Evolutionary conservation across 208 protist species (phyloP), one percentile per base, ranked within the genome.

Genomic region (Plasmodiophora brassicae): DNA sequence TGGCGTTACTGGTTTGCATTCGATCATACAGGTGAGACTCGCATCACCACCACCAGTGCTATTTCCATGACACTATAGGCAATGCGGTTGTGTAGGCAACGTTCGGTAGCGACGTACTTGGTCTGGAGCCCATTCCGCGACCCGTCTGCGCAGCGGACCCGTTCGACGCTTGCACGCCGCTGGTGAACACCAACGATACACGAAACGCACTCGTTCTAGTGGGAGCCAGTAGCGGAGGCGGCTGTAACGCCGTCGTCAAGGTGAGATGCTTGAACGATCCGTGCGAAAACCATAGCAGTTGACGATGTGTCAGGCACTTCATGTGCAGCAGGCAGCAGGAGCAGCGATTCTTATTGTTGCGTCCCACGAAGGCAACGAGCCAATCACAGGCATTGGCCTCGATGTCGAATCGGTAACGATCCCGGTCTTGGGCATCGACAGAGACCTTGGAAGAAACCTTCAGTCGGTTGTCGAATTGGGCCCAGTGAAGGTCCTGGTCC

Each of bases 11-110:
- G 65, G 65, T 14, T 78, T 78, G 10, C 65, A 78, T 78, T 5
- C 14, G 5, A 78, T 78, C 5, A 78, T 78, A 44, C 65, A 78
- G 65, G 65, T 78, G n/a, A n/a, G n/a, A n/a, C n/a, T n/a, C n/a
- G n/a, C n/a, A n/a, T n/a, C n/a, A n/a, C n/a, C n/a, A n/a, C n/a
- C n/a, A n/a, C n/a, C n/a, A n/a, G n/a, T n/a, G n/a, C n/a, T n/a
- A n/a, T n/a, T n/a, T n/a, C n/a, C n/a, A n/a, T n/a, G n/a, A n/a
- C n/a, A n/a, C n/a, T n/a, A n/a, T n/a, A n/a, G n/a, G n/a, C n/a
- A n/a, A n/a, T n/a, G n/a, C n/a, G n/a, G n/a, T n/a, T n/a, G n/a
- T n/a, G n/a, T 32, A 78, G 65, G 65, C 65, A 14, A 78, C 32
- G 41, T 44, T 78, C n/a, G 65, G 65, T 32, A 38, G 65, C 65